phyloP scores from a whole-genome alignment of 331 rosid species.

The Saraca asoca region DNA sequence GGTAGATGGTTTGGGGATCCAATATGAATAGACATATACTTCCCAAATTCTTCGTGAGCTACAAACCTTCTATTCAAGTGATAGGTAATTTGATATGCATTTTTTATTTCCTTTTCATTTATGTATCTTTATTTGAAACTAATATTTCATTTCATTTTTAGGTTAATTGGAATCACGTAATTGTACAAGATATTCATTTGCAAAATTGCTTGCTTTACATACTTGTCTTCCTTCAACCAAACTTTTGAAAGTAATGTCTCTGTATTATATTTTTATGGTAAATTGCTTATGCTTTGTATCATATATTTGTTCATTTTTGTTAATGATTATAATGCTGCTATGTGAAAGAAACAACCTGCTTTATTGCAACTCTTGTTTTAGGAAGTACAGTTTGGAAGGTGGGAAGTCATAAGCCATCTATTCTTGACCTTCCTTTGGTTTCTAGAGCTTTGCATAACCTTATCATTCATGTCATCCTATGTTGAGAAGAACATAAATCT shows the following conservation, averaged over 20 bases:
- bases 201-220: slow-evolving; percentile 43
- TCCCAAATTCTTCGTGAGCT: slow-evolving; percentile 62
- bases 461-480: too few species aligned
- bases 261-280: slow-evolving; percentile 44
- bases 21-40: slow-evolving; percentile 57
- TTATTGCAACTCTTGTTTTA: slow-evolving; percentile 34
- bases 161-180: slow-evolving; percentile 30
- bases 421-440: too few species aligned
- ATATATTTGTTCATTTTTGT: too few species aligned
- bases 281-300: slow-evolving; percentile 11
- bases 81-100: background rate
- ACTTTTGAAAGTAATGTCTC: slow-evolving; percentile 34
- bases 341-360: slow-evolving; percentile 8
- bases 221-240: slow-evolving; percentile 41
- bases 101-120: background rate
- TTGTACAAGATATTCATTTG: slow-evolving; percentile 12
- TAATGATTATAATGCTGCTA: background rate
- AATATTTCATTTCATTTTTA: slow-evolving; percentile 21
- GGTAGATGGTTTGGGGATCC: slow-evolving; percentile 59
- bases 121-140: background rate
- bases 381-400: too few species aligned
- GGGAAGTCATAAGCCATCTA: too few species aligned
- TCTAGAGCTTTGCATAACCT: too few species aligned
- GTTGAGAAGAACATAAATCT: too few species aligned
- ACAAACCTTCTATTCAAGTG: slow-evolving; percentile 33